Evolutionary conservation across 139 green algal species (phyloP).

Genomic region (Micractinium conductrix): DNA sequence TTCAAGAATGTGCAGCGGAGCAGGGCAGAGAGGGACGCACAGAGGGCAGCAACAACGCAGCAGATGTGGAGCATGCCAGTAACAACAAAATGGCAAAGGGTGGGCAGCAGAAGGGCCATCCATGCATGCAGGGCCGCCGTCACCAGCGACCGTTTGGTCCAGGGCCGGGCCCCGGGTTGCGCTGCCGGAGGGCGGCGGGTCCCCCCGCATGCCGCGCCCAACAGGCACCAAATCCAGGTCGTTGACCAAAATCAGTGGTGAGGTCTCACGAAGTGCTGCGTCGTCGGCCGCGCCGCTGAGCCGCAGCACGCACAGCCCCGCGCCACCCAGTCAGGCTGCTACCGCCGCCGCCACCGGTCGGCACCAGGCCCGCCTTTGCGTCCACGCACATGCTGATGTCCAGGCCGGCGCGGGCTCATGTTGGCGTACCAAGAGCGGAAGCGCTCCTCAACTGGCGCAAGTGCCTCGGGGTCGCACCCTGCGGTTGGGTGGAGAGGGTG

Average conservation of each 20-base stretch:
- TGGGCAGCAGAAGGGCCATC: too few relatives aligned
- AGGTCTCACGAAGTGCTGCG: constrained; percentile 37
- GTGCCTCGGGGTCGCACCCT: not conserved
- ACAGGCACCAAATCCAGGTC: constrained; percentile 59
- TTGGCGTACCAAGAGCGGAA: constrained; percentile 52
- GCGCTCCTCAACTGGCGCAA: constrained; percentile 9
- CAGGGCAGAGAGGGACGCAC: too few relatives aligned
- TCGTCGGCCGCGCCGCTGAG: constrained; percentile 49
- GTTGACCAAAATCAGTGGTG: constrained; percentile 51
- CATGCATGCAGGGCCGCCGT: too few relatives aligned
- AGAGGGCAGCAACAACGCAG: too few relatives aligned
- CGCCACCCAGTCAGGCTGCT: too few relatives aligned
- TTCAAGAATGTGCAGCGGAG: too few relatives aligned
- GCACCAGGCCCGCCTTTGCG: constrained; percentile 30
- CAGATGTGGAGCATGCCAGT: too few relatives aligned
- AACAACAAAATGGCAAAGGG: too few relatives aligned
- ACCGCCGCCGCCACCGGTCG: not conserved
- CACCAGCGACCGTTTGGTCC: not conserved
- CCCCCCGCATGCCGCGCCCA: constrained; percentile 43
- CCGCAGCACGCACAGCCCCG: constrained; percentile 39
- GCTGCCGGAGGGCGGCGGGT: constrained; percentile 20
- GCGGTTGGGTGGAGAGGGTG: not conserved
- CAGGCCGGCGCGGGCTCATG: constrained; percentile 61
- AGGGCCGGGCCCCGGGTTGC: not conserved
- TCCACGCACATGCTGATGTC: constrained; percentile 68